Conservation (phyloP, 768 basidiomycete species). For the Mrakia frigida region DNA sequence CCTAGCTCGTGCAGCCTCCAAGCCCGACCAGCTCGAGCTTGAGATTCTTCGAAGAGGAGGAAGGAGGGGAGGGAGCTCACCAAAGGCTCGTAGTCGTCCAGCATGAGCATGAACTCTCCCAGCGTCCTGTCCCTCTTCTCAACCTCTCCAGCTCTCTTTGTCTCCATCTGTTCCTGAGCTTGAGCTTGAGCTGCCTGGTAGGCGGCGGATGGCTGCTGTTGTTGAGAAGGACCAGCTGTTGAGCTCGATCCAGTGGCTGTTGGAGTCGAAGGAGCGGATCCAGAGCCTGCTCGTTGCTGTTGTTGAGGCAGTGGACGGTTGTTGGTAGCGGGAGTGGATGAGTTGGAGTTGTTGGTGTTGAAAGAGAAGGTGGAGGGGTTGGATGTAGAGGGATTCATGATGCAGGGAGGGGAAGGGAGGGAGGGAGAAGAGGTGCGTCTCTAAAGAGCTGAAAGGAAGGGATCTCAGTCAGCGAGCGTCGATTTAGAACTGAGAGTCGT, state of each 20-base stretch:
- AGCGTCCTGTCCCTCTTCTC: slow-evolving; percentile 83
- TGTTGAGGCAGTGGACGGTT: slow-evolving; percentile 14
- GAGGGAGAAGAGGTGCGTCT: background rate
- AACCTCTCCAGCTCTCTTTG: slow-evolving; percentile 40
- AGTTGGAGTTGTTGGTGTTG: background rate
- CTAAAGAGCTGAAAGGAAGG: background rate
- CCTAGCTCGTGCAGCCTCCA: too few relatives aligned
- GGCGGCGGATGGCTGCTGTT: background rate
- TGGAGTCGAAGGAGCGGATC: slow-evolving; percentile 25
- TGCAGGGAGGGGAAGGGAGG: background rate
- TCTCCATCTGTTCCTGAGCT: slow-evolving; percentile 38
- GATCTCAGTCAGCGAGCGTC: background rate
- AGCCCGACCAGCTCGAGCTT: too few relatives aligned
- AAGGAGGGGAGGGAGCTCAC: slow-evolving; percentile 46
- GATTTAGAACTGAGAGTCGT: background rate
- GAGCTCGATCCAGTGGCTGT: slow-evolving; percentile 31
- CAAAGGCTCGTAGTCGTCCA: slow-evolving; percentile 93
- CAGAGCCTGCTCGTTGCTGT: background rate
- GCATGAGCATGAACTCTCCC: slow-evolving; percentile 89
- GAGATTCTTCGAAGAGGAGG: too few relatives aligned
- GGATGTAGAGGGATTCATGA: background rate
- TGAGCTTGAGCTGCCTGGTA: background rate
- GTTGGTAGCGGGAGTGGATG: background rate
- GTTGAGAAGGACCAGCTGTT: background rate
- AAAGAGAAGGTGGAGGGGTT: background rate